Evolutionary conservation across 148 eudicot genomes (phyloP).

Genomic region (Heliamphora exappendiculata): DNA sequence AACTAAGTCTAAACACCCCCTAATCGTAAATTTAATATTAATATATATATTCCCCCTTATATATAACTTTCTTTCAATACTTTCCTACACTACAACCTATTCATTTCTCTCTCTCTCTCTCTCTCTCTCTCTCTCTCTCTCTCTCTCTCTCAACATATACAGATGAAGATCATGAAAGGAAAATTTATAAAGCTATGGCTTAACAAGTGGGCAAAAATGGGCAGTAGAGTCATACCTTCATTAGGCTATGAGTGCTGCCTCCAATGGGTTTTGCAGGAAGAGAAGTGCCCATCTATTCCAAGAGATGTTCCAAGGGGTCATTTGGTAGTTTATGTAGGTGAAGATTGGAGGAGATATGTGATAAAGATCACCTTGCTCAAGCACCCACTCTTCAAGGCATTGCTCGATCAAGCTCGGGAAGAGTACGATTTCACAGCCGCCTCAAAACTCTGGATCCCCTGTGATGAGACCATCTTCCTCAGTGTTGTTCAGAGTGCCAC

Average conservation of each 20-base stretch:
- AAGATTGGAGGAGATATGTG: slow-evolving; percentile 57
- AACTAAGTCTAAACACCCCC: too few species aligned
- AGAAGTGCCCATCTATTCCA: slow-evolving; percentile 45
- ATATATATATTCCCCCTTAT: too few species aligned
- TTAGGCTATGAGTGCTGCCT: slow-evolving; percentile 21
- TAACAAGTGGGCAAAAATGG: slow-evolving; percentile 38
- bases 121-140: neutral
- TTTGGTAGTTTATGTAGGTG: slow-evolving; percentile 76
- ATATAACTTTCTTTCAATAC: neutral
- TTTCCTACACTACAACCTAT: slow-evolving; percentile 4
- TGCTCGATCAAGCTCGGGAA: slow-evolving; percentile 78
- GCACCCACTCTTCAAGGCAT: slow-evolving; percentile 62
- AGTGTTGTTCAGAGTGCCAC: slow-evolving; percentile 54
- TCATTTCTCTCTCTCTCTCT: slow-evolving; percentile 6
- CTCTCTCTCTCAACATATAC: neutral
- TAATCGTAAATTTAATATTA: too few species aligned
- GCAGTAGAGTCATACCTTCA: slow-evolving; percentile 23
- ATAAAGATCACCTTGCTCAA: slow-evolving; percentile 60
- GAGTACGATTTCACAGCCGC: slow-evolving; percentile 49
- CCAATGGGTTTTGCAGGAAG: slow-evolving; percentile 29
- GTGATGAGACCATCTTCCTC: slow-evolving; percentile 63
- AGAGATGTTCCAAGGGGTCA: slow-evolving; percentile 93
- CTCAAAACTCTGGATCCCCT: slow-evolving; percentile 72
- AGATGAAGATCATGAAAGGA: slow-evolving; percentile 20
- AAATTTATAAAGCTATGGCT: slow-evolving; percentile 31